phyloP scores from a whole-genome alignment of 306 rosid genomes.

The Argentina anserina region DNA sequence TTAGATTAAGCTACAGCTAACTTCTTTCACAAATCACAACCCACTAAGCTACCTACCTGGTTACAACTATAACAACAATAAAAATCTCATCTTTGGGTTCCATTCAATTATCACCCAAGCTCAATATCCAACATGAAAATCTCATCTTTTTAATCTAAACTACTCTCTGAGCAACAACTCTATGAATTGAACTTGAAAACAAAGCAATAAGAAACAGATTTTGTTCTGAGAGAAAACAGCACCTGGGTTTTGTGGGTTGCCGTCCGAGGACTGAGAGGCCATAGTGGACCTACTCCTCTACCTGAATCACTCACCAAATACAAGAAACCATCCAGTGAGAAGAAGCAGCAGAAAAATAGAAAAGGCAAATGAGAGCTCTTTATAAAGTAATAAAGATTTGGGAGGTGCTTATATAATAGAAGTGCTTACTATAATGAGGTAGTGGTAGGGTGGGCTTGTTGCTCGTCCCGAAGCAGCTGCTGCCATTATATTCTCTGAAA shows the following conservation, averaged over 20 bases:
- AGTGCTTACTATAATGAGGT: conserved; percentile 1
- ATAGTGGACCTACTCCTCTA: conserved; percentile 28
- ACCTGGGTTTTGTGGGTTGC: conserved; percentile 48
- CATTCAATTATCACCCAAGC: background rate
- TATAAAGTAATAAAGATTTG: background rate
- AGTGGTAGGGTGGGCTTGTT: conserved; percentile 5
- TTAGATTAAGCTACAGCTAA: background rate
- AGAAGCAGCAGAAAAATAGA: background rate
- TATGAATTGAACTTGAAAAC: background rate
- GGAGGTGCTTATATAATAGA: background rate
- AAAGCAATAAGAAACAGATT: background rate
- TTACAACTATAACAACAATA: background rate
- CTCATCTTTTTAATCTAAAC: background rate
- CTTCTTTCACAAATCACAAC: background rate
- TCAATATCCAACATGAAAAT: background rate
- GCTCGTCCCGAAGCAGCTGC: conserved; percentile 28
- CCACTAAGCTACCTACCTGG: background rate
- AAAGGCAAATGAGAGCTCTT: background rate
- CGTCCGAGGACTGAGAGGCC: conserved; percentile 44
- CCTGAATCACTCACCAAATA: conserved; percentile 18
- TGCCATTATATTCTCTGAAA: background rate
- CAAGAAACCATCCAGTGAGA: background rate
- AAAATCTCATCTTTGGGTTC: background rate
- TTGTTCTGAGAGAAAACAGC: background rate
- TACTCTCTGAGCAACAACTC: background rate